Conservation (phyloP, 2,329 filamentous ascomycete species). For the Colletotrichum trifolii region DNA sequence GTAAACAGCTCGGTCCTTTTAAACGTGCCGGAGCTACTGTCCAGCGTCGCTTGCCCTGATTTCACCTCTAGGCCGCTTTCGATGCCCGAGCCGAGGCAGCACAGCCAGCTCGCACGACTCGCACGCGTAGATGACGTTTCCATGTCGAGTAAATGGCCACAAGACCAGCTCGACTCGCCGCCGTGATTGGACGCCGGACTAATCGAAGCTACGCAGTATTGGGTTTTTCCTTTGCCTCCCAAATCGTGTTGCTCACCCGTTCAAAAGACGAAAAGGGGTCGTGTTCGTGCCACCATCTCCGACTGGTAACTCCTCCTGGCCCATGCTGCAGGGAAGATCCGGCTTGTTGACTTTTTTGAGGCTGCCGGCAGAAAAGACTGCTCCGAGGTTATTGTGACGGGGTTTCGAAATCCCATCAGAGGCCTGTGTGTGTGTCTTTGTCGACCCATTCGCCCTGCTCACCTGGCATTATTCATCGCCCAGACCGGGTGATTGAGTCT, state of each 20-base stretch:
- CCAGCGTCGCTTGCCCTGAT: constrained; percentile 2
- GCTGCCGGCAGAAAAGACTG: constrained; percentile 28
- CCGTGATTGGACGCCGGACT: constrained; percentile 16
- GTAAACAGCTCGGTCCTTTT: too few relatives aligned
- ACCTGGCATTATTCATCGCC: neutral
- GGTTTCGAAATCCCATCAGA: constrained; percentile 33
- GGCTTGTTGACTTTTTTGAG: constrained; percentile 11
- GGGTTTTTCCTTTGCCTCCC: neutral
- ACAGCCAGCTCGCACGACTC: constrained; percentile 12
- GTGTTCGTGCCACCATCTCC: constrained; percentile 27
- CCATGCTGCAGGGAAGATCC: constrained; percentile 7
- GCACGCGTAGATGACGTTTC: constrained; percentile 33
- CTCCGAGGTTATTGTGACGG: constrained; percentile 24
- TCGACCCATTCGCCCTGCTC: constrained; percentile 23
- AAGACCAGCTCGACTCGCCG: constrained; percentile 6
- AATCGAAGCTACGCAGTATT: neutral
- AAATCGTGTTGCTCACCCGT: neutral
- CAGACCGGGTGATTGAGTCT: neutral
- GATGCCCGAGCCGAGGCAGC: constrained; percentile 19
- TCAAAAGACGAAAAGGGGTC: neutral
- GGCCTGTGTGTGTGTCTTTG: constrained; percentile 1
- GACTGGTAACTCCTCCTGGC: neutral
- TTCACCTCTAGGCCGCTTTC: constrained; percentile 13
- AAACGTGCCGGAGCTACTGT: neutral
- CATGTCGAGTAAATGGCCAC: constrained; percentile 26